These are phyloP conservation scores for Hordeum marinum DNA, from an alignment of 176 grass and related monocot genomes.

Conservation along the genomic window DNA sequence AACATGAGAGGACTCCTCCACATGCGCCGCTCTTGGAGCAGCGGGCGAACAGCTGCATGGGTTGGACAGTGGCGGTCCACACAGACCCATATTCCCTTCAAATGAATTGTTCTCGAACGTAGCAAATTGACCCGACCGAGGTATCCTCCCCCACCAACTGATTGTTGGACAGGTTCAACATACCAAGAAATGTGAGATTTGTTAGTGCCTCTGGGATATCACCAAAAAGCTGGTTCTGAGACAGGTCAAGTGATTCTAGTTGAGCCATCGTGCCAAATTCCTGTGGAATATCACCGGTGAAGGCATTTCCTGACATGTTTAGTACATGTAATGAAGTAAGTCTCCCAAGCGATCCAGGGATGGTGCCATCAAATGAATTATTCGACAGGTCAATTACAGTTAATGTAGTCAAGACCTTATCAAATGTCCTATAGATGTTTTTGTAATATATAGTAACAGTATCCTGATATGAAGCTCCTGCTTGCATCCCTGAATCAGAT, in stretches of 20 bases:
- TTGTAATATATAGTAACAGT: not conserved
- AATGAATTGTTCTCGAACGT: not conserved
- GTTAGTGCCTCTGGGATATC: conserved; percentile 15
- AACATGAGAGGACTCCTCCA: not conserved
- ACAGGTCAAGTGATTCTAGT: conserved; percentile 14
- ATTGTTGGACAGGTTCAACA: conserved; percentile 30
- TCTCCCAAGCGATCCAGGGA: not conserved
- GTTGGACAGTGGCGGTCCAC: not conserved
- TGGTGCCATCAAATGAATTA: not conserved
- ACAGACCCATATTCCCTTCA: not conserved
- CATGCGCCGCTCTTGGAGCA: not conserved
- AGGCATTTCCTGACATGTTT: conserved; percentile 4
- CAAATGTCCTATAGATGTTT: accelerated
- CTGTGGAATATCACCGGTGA: not conserved
- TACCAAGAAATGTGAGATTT: conserved; percentile 19
- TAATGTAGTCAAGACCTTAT: not conserved
- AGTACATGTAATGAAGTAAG: not conserved
- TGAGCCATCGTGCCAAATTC: not conserved
- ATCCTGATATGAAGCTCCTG: too few relatives aligned
- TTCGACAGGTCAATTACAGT: not conserved
- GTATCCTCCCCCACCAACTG: conserved; percentile 17
- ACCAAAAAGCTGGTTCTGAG: not conserved
- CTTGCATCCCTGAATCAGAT: too few relatives aligned
- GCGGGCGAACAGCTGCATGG: not conserved
- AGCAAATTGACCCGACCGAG: not conserved